These are phyloP conservation scores for Dothistroma septosporum DNA, from an alignment of 2,329 filamentous ascomycete genomes.

Conservation along the genomic window DNA sequence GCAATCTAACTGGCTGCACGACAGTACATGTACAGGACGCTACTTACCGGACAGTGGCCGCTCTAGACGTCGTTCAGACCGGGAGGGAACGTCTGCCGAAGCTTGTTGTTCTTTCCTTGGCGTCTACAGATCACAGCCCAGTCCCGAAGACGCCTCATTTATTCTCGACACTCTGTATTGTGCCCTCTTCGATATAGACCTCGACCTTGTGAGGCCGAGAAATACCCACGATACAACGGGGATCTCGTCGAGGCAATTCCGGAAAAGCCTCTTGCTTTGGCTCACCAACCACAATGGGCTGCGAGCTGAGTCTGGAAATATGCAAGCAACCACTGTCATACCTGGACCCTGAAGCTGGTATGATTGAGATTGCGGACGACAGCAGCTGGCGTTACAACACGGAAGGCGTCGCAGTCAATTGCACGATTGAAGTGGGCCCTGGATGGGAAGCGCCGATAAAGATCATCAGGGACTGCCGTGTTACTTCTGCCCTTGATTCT, in stretches of 20 bases:
- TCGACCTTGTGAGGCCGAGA: constrained; percentile 37
- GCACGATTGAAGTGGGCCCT: not conserved
- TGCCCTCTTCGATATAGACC: constrained; percentile 32
- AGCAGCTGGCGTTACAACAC: constrained; percentile 1
- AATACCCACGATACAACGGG: constrained; percentile 36
- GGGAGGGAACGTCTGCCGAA: constrained; percentile 28
- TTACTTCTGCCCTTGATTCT: not conserved
- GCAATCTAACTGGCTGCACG: constrained; percentile 35
- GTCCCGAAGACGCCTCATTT: constrained; percentile 17
- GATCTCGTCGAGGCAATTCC: constrained; percentile 40
- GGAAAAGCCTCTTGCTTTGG: constrained; percentile 43
- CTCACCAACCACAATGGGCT: constrained; percentile 39
- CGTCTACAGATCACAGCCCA: constrained; percentile 38
- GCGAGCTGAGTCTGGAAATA: constrained; percentile 39
- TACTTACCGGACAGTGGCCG: constrained; percentile 36
- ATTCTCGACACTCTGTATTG: constrained; percentile 11
- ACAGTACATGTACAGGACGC: constrained; percentile 37
- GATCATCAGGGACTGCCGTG: not conserved
- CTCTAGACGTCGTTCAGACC: constrained; percentile 37
- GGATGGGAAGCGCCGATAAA: not conserved
- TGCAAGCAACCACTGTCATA: constrained; percentile 42
- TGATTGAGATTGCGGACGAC: constrained; percentile 44
- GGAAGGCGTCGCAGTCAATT: constrained; percentile 26
- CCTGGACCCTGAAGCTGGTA: constrained; percentile 45
- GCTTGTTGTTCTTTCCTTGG: constrained; percentile 45